Evolutionary conservation across 2,329 filamentous ascomycete species (phyloP).

Genomic region (Pyricularia grisea): DNA sequence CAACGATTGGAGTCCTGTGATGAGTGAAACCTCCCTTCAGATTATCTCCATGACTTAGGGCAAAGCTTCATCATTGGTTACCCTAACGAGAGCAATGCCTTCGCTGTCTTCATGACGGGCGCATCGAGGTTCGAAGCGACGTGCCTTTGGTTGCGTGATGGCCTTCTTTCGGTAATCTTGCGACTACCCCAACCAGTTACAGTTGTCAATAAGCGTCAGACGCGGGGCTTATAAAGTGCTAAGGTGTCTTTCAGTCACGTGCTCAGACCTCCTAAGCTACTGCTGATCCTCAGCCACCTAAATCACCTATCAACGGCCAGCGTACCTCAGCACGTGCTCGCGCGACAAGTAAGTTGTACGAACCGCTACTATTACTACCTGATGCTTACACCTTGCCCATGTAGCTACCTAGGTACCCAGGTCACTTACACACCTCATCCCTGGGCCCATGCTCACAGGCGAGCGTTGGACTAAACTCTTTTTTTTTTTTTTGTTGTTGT

Average conservation of each 20-base stretch:
- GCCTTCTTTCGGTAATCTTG: not conserved
- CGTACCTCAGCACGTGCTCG: not conserved
- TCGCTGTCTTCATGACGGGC: constrained; percentile 47
- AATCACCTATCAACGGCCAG: not conserved
- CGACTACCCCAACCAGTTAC: not conserved
- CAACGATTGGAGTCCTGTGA: constrained; percentile 63
- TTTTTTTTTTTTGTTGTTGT: not conserved
- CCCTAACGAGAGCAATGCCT: constrained; percentile 56
- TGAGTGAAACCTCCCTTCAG: constrained; percentile 67
- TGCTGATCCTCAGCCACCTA: not conserved
- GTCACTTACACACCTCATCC: not conserved
- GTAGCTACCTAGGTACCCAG: not conserved
- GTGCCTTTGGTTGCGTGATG: not conserved
- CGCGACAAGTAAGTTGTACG: not conserved
- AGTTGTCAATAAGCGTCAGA: not conserved
- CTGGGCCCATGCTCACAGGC: too few relatives aligned
- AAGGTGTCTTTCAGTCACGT: not conserved
- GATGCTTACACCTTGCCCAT: not conserved
- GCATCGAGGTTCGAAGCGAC: not conserved
- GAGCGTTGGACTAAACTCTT: not conserved
- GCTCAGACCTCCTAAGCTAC: not conserved
- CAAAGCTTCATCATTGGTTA: constrained; percentile 52
- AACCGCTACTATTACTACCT: not conserved
- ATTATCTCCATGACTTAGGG: constrained; percentile 61
- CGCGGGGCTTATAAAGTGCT: not conserved